phyloP scores from a whole-genome alignment of 768 basidiomycete genomes.

The Hygrophoropsis aurantiaca region DNA sequence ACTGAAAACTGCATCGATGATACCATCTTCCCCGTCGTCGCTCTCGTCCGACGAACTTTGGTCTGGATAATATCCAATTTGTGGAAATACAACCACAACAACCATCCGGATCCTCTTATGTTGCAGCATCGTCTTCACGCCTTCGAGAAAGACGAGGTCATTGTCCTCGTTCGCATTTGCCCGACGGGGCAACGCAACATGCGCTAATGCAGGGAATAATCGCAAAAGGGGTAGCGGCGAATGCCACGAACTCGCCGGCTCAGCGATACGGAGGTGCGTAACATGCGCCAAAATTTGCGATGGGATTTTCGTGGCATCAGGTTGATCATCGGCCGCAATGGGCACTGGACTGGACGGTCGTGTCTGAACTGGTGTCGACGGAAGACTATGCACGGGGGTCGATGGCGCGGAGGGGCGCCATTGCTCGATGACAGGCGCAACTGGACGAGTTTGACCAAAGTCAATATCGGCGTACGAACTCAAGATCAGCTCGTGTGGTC shows the following conservation, averaged over 20 bases:
- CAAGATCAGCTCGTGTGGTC: constrained; percentile 8
- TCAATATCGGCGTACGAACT: constrained; percentile 9
- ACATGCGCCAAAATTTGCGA: not conserved
- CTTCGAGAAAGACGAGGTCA: constrained; percentile 35
- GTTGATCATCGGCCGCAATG: not conserved
- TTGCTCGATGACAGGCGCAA: constrained; percentile 1
- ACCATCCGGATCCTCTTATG: constrained; percentile 32
- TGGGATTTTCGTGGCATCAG: not conserved
- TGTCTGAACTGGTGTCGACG: constrained; percentile 6
- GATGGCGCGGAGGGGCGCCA: constrained; percentile 14
- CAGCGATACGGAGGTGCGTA: constrained; percentile 16
- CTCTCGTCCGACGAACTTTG: not conserved
- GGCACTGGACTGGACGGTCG: constrained; percentile 27
- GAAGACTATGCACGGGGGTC: constrained; percentile 1
- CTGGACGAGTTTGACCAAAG: not conserved
- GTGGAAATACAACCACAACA: constrained; percentile 34
- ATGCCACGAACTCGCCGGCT: constrained; percentile 14
- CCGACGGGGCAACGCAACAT: constrained; percentile 40
- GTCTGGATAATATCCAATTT: constrained; percentile 8
- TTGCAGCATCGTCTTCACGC: constrained; percentile 29
- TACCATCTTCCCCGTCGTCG: not conserved
- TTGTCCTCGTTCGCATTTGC: constrained; percentile 42
- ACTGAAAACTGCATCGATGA: not conserved
- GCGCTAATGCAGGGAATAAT: constrained; percentile 34
- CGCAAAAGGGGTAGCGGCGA: constrained; percentile 10